Evolutionary conservation across 192 early-diverging fungal species (phyloP).

Genomic region (Backusella macrospora): DNA sequence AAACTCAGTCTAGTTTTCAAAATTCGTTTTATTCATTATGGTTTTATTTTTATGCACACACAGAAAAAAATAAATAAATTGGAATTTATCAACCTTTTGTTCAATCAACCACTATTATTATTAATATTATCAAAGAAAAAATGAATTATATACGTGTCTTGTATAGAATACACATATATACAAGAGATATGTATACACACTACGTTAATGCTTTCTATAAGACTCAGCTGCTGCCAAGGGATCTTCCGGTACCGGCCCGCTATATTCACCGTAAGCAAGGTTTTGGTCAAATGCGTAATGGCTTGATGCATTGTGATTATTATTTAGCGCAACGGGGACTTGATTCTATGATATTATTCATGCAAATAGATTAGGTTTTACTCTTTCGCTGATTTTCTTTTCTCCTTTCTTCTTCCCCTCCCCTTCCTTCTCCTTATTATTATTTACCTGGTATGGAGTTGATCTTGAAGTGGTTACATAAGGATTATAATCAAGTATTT

Average conservation of each 20-base stretch:
- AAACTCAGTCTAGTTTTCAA: too few species aligned
- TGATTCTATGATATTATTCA: background rate
- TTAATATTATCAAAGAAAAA: too few species aligned
- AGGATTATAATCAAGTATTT: background rate
- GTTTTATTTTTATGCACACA: too few species aligned
- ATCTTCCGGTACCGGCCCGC: constrained; percentile 12
- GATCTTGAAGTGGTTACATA: background rate
- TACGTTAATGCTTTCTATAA: constrained; percentile 14
- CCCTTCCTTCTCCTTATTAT: background rate
- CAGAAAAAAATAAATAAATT: too few species aligned
- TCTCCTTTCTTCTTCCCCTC: background rate
- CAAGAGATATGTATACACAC: background rate
- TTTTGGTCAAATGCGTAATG: too few species aligned
- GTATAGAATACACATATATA: background rate
- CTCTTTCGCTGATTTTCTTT: background rate
- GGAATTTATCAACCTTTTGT: too few species aligned
- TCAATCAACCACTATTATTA: too few species aligned
- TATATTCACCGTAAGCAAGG: background rate
- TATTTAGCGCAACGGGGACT: background rate
- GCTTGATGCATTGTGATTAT: too few species aligned
- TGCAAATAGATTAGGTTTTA: background rate
- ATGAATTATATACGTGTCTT: too few species aligned
- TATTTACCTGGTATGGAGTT: constrained; percentile 8
- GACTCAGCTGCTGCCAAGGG: constrained; percentile 12
- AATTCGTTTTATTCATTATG: too few species aligned